phyloP scores from a whole-genome alignment of 1,284 basidiomycete genomes.

The Bjerkandera adusta region DNA sequence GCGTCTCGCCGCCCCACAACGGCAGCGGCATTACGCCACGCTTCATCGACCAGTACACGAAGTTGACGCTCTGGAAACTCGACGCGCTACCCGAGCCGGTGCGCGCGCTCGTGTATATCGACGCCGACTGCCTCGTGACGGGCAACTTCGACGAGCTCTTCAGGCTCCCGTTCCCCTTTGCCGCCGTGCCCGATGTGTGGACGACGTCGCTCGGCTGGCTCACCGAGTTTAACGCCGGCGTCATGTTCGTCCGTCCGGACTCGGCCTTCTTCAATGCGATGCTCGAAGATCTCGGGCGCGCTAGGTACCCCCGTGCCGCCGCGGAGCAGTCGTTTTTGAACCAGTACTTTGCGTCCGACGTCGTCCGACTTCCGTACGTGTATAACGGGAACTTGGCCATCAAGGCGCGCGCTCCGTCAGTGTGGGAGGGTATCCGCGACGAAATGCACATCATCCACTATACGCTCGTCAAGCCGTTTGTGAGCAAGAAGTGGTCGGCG shows the following conservation, averaged over 20 bases:
- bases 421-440: conserved; percentile 36
- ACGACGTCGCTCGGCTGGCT: conserved; percentile 33
- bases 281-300: conserved; percentile 32
- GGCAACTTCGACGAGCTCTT: conserved; percentile 46
- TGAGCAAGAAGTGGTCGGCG: conserved; percentile 13
- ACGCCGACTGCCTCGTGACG: conserved; percentile 42
- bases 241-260: conserved; percentile 37
- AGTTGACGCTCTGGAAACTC: conserved; percentile 42
- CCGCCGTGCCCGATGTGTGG: conserved; percentile 42
- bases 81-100: conserved; percentile 33
- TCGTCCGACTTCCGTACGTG: conserved; percentile 38
- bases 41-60: conserved; percentile 44
- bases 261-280: conserved; percentile 34
- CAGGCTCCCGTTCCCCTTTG: conserved; percentile 40
- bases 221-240: conserved; percentile 42
- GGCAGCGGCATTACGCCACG: conserved; percentile 34
- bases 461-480: conserved; percentile 41
- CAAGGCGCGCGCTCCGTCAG: conserved; percentile 32
- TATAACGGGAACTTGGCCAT: conserved; percentile 47
- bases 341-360: conserved; percentile 38
- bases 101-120: conserved; percentile 37
- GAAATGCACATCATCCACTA: conserved; percentile 42
- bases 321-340: conserved; percentile 48
- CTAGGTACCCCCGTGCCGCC: conserved; percentile 33
- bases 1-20: conserved; percentile 38